phyloP scores from a whole-genome alignment of 140 eudicot genomes.

The Oenanthe javanica region DNA sequence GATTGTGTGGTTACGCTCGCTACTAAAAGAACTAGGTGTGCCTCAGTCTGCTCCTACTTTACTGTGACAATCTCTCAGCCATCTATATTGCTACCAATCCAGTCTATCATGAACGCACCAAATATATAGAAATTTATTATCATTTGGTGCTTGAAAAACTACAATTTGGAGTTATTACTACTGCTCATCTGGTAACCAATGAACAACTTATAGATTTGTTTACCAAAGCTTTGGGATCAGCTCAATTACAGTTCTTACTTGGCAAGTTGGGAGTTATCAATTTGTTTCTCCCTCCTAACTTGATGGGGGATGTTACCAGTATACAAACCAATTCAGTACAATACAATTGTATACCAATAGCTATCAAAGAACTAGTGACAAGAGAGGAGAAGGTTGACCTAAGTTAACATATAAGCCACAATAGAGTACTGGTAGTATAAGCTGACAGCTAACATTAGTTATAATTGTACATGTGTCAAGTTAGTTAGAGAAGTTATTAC shows the following conservation, averaged over 20 bases:
- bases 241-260: neutral
- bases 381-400: no score
- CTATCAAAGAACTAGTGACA: no score
- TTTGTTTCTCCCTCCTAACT: neutral
- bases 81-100: neutral
- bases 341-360: no score
- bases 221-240: neutral
- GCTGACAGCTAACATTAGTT: no score
- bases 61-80: neutral
- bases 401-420: no score
- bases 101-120: no score
- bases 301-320: no score
- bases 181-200: neutral
- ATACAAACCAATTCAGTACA: no score
- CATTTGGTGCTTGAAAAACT: neutral
- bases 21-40: neutral
- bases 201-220: neutral
- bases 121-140: no score
- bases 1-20: neutral
- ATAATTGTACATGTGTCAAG: no score
- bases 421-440: no score
- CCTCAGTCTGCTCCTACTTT: neutral
- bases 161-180: neutral
- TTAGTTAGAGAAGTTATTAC: no score
- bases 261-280: neutral